Evolutionary conservation across 1,139 yeast genomes (phyloP).

Genomic region (Pneumocystis oryctolagi): DNA sequence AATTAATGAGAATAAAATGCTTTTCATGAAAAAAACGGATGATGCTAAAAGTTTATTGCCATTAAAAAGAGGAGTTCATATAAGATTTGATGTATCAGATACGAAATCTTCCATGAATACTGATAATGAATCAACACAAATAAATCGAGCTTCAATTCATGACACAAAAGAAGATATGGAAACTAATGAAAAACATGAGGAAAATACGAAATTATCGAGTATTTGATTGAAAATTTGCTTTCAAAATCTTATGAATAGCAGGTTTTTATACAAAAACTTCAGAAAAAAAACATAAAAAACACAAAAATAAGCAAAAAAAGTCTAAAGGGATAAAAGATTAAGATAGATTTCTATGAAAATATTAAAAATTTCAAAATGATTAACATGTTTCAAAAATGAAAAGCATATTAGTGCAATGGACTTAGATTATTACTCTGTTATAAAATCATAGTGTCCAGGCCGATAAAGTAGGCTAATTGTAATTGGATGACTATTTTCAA

Average conservation of each 20-base stretch:
- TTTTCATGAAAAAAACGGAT: not conserved
- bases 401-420: not conserved
- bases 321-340: not conserved
- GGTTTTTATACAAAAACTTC: not conserved
- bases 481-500: slow-evolving; percentile 4
- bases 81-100: not conserved
- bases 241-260: not conserved
- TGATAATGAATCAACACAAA: not conserved
- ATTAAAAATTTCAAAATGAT: not conserved
- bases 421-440: not conserved
- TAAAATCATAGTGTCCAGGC: slow-evolving; percentile 18
- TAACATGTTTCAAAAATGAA: not conserved
- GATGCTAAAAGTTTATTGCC: not conserved
- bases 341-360: not conserved
- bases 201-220: not conserved
- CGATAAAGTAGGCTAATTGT: slow-evolving; percentile 16
- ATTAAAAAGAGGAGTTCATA: not conserved
- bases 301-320: not conserved
- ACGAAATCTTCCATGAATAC: not conserved
- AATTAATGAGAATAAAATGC: not conserved
- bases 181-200: not conserved
- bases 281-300: not conserved
- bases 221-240: not conserved
- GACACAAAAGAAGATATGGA: not conserved
- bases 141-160: not conserved